Percentiles rank a stretch among this genome's conserved stretches.
Evolutionary conservation across 495 filamentous ascomycete species (phyloP).

Genomic region (Neurospora terricola): DNA sequence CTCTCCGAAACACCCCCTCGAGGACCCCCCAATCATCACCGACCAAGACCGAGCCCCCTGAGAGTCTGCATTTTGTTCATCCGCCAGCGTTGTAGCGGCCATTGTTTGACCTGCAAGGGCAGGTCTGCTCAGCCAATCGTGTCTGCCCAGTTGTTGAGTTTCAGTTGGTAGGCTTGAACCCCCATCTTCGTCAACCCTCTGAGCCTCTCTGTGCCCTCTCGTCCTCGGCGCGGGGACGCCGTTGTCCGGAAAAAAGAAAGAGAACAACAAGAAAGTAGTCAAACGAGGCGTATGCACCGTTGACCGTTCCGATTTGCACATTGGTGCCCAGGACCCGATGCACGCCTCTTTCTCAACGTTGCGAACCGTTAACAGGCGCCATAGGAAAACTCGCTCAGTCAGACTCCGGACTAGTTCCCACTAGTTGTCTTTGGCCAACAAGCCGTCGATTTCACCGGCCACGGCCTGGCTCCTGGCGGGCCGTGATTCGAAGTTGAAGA

Average conservation of each 20-base stretch:
- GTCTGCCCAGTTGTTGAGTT: slow-evolving; percentile 2
- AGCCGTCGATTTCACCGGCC: neutral
- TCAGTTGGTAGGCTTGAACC: slow-evolving; percentile 6
- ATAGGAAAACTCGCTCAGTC: neutral
- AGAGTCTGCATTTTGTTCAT: neutral
- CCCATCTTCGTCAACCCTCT: neutral
- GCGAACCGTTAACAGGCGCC: neutral
- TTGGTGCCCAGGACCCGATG: neutral
- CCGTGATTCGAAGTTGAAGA: neutral
- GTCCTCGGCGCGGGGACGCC: neutral
- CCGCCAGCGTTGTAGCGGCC: slow-evolving; percentile 15
- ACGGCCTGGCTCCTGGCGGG: neutral
- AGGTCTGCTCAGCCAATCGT: slow-evolving; percentile 14
- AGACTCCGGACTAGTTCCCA: neutral
- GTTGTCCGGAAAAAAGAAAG: neutral
- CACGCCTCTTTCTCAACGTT: neutral
- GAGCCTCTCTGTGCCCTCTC: neutral
- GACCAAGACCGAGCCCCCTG: neutral
- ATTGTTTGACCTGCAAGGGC: slow-evolving; percentile 18
- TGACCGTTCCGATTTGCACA: neutral
- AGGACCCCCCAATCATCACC: neutral
- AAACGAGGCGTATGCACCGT: neutral
- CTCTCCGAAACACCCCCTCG: neutral
- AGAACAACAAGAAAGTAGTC: neutral
- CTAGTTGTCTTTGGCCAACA: neutral